Evolutionary conservation across 192 early-diverging fungal species (phyloP).

Genomic region (Backusella liffmaniae): DNA sequence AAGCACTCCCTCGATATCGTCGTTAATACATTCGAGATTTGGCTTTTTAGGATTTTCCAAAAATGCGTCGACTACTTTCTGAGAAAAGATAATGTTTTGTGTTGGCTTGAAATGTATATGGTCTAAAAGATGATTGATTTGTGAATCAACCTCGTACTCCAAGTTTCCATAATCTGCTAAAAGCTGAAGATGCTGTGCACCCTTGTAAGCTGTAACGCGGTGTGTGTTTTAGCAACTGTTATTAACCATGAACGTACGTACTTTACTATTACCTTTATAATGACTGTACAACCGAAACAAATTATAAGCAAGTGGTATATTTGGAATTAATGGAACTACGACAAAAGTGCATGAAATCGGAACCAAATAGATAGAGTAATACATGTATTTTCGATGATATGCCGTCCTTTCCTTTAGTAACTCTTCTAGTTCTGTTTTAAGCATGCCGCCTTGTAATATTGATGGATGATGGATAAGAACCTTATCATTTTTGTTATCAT

Average conservation of each 20-base stretch:
- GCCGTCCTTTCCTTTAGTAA: conserved; percentile 52
- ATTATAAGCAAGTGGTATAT: conserved; percentile 79
- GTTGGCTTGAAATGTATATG: background rate
- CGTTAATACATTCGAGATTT: conserved; percentile 17
- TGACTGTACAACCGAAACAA: conserved; percentile 78
- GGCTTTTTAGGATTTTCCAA: conserved; percentile 1
- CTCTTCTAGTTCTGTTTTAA: conserved; percentile 43
- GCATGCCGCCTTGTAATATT: conserved; percentile 39
- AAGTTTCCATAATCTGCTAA: conserved; percentile 11
- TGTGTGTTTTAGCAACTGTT: background rate
- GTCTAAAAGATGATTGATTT: conserved; percentile 7
- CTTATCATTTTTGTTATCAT: background rate
- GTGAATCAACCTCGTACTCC: background rate
- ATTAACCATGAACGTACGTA: background rate
- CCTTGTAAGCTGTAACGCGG: conserved; percentile 28
- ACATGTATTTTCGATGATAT: conserved; percentile 73
- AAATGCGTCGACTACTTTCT: conserved; percentile 11
- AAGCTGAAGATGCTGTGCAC: conserved; percentile 28
- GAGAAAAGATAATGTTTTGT: conserved; percentile 24
- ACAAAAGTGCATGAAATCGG: conserved; percentile 70
- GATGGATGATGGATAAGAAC: conserved; percentile 39
- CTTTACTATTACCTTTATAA: conserved; percentile 60
- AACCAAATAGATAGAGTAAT: conserved; percentile 62
- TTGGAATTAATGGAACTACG: conserved; percentile 71
- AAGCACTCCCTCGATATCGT: conserved; percentile 31